phyloP scores from a whole-genome alignment of 1,139 yeast genomes.

The Kurtzmaniella natalensis region DNA sequence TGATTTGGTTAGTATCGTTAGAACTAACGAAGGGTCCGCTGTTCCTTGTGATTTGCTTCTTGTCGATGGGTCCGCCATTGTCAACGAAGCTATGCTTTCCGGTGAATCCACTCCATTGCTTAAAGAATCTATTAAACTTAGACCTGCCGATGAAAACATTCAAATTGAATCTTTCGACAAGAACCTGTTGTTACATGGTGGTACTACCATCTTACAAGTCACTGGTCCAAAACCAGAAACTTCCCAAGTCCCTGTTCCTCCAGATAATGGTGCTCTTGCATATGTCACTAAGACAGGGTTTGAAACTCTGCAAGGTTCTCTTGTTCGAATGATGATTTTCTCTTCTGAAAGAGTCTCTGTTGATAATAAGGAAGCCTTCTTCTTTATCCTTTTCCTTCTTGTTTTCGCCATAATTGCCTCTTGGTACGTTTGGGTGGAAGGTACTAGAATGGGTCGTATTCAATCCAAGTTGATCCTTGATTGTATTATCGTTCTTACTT shows the following conservation, averaged over 20 bases:
- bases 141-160: constrained; percentile 67
- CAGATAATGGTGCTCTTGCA: constrained; percentile 92
- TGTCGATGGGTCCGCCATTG: constrained; percentile 85
- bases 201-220: constrained; percentile 93
- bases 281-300: constrained; percentile 91
- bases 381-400: constrained; percentile 84
- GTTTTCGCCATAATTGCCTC: constrained; percentile 93
- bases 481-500: constrained; percentile 91
- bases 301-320: constrained; percentile 96
- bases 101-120: constrained; percentile 97
- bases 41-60: constrained; percentile 93
- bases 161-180: constrained; percentile 83
- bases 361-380: constrained; percentile 90
- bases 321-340: constrained; percentile 96
- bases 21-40: constrained; percentile 89
- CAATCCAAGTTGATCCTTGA: constrained; percentile 91
- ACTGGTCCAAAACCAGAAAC: constrained; percentile 51
- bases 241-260: constrained; percentile 50
- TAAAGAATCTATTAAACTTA: constrained; percentile 83
- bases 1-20: constrained; percentile 81
- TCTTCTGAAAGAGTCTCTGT: constrained; percentile 96
- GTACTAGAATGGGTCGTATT: constrained; percentile 91
- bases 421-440: constrained; percentile 98
- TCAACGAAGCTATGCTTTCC: constrained; percentile 95
- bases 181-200: constrained; percentile 89